Percentiles rank a stretch among this genome's conserved stretches.
phyloP scores from a whole-genome alignment of 2,329 filamentous ascomycete genomes.

The Lachnellula subtilissima region DNA sequence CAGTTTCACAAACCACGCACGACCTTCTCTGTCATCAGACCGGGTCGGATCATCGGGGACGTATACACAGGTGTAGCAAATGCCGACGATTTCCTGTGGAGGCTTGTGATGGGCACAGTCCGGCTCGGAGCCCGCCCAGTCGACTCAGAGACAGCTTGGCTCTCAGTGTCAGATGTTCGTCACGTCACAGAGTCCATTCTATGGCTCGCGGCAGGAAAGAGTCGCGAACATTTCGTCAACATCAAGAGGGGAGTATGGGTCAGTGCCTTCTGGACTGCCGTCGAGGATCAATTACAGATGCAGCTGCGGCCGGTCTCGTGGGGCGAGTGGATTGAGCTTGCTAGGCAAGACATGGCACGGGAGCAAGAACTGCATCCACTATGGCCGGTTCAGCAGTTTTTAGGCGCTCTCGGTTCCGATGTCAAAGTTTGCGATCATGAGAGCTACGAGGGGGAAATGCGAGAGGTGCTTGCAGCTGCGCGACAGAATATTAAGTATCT shows the following conservation, averaged over 20 bases:
- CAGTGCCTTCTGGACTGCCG: constrained; percentile 3
- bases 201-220: neutral
- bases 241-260: neutral
- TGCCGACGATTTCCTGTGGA: constrained; percentile 26
- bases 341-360: neutral
- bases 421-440: neutral
- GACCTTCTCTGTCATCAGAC: constrained; percentile 16
- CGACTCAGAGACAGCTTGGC: constrained; percentile 12
- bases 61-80: constrained; percentile 23
- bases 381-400: neutral
- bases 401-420: neutral
- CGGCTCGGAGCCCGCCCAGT: constrained; percentile 14
- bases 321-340: neutral
- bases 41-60: constrained; percentile 23
- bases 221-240: neutral
- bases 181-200: constrained; percentile 12
- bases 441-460: neutral
- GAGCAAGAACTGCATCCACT: neutral
- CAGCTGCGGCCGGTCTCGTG: neutral
- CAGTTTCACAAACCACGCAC: neutral
- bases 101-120: constrained; percentile 16
- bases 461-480: neutral
- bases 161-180: constrained; percentile 16
- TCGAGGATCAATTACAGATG: neutral
- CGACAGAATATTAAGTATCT: neutral